A percentile compares a stretch with the other conserved stretches of the same genome.
Evolutionary conservation across 75 land plant species (phyloP).

Genomic region (Larix kaempferi): DNA sequence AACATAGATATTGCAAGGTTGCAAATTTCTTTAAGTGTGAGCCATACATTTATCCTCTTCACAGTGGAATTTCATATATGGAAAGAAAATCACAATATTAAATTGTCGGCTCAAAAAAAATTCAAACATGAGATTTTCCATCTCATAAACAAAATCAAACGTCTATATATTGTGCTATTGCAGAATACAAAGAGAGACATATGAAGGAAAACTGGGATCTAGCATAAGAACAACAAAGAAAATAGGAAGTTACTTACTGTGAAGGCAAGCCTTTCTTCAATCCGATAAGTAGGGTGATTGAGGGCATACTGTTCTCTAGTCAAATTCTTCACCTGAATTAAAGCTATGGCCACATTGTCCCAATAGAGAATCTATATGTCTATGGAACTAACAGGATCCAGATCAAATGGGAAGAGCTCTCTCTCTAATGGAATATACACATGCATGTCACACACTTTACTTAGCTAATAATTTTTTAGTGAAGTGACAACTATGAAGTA

Average conservation of each 20-base stretch:
- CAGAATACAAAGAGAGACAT: too few species aligned
- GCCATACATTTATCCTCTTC: too few species aligned
- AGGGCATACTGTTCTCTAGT: constrained; percentile 86
- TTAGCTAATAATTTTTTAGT: constrained; percentile 34
- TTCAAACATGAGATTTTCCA: too few species aligned
- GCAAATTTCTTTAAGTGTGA: too few species aligned
- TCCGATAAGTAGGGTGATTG: constrained; percentile 98
- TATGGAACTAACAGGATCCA: constrained; percentile 95
- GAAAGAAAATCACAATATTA: too few species aligned
- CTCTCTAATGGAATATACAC: constrained; percentile 89
- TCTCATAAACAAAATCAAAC: too few species aligned
- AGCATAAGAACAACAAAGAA: not conserved
- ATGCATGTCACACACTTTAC: constrained; percentile 66
- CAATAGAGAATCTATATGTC: constrained; percentile 97
- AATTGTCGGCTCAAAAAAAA: too few species aligned
- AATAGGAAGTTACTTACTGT: constrained; percentile 30
- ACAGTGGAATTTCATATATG: too few species aligned
- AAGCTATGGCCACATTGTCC: constrained; percentile 87
- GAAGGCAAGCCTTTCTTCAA: constrained; percentile 89
- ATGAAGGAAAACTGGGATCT: too few species aligned
- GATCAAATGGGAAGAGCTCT: constrained; percentile 93
- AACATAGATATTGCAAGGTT: too few species aligned
- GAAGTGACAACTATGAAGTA: constrained; percentile 70
- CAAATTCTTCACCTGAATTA: constrained; percentile 82
- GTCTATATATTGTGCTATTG: too few species aligned